phyloP scores from a whole-genome alignment of 2,329 filamentous ascomycete genomes.

The Aspergillus ochraceus region DNA sequence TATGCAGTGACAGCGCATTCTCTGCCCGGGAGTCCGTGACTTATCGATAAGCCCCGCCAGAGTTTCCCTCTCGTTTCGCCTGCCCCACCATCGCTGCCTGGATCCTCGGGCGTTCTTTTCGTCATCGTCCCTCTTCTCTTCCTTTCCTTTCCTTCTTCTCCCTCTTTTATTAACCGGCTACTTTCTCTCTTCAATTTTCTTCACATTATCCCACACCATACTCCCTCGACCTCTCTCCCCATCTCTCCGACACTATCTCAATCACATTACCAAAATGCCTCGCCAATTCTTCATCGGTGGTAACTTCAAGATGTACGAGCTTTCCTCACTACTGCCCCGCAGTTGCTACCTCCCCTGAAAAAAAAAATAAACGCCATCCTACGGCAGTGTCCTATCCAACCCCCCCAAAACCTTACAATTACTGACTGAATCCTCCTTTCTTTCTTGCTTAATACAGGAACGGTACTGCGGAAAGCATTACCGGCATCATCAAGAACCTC shows the following conservation, averaged over 20 bases:
- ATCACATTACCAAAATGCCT: conserved; percentile 66
- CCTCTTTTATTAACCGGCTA: neutral
- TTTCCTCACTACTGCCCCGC: conserved; percentile 24
- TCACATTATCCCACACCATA: conserved; percentile 4
- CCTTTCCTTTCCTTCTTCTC: conserved; percentile 4
- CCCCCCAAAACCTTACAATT: neutral
- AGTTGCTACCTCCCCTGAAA: conserved; percentile 12
- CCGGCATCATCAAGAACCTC: conserved; percentile 83
- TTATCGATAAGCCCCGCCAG: conserved; percentile 25
- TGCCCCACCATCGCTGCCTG: conserved; percentile 6
- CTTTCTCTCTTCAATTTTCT: conserved; percentile 5
- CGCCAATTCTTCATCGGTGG: conserved; percentile 97
- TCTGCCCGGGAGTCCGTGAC: neutral
- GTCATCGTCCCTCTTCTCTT: conserved; percentile 9
- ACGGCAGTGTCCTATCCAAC: neutral
- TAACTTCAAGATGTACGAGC: conserved; percentile 96
- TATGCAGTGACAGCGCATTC: conserved; percentile 2
- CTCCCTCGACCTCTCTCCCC: conserved; percentile 7
- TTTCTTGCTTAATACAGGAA: conserved; percentile 64
- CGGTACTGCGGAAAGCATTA: conserved; percentile 85
- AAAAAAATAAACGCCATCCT: neutral
- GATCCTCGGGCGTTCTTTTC: conserved; percentile 9
- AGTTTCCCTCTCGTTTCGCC: neutral
- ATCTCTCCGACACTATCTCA: conserved; percentile 9
- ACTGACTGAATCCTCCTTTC: conserved; percentile 16